Conservation (phyloP, 306 rosid genomes). For the Medicago truncatula region DNA sequence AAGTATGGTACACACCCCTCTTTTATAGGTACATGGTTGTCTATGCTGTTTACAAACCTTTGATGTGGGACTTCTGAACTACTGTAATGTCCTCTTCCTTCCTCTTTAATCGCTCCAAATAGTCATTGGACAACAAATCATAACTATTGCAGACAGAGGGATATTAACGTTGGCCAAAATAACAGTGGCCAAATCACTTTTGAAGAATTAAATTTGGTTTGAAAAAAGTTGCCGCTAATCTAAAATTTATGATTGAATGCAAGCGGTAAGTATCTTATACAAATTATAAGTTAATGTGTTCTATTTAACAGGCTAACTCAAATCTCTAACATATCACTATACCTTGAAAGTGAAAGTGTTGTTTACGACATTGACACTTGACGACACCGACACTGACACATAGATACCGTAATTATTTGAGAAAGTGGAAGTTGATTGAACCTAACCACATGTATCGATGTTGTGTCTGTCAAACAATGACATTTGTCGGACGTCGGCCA, state of each 20-base stretch:
- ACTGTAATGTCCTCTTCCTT: too few relatives aligned
- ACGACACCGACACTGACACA: background rate
- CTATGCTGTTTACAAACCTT: too few relatives aligned
- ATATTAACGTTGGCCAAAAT: too few relatives aligned
- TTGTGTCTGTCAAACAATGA: background rate
- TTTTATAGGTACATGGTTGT: too few relatives aligned
- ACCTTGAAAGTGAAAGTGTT: slow-evolving; percentile 56
- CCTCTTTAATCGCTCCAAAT: too few relatives aligned
- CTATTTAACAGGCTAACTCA: background rate
- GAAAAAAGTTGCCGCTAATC: slow-evolving; percentile 92
- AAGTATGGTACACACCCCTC: too few relatives aligned
- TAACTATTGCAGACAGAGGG: too few relatives aligned
- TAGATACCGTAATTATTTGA: background rate
- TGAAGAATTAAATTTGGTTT: slow-evolving; percentile 93
- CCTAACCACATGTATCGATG: background rate
- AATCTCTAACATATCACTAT: slow-evolving; percentile 32
- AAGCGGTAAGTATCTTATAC: slow-evolving; percentile 80
- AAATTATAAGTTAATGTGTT: slow-evolving; percentile 19
- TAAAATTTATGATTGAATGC: slow-evolving; percentile 94
- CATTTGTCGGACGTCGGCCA: background rate
- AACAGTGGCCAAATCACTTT: slow-evolving; percentile 93
- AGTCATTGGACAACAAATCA: too few relatives aligned
- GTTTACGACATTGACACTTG: background rate
- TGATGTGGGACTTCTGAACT: too few relatives aligned
- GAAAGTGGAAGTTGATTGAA: background rate